Evolutionary conservation across 208 protist genomes (phyloP), one percentile per base, ranked within the genome.

Genomic region (Acanthamoeba culbertsoni): DNA sequence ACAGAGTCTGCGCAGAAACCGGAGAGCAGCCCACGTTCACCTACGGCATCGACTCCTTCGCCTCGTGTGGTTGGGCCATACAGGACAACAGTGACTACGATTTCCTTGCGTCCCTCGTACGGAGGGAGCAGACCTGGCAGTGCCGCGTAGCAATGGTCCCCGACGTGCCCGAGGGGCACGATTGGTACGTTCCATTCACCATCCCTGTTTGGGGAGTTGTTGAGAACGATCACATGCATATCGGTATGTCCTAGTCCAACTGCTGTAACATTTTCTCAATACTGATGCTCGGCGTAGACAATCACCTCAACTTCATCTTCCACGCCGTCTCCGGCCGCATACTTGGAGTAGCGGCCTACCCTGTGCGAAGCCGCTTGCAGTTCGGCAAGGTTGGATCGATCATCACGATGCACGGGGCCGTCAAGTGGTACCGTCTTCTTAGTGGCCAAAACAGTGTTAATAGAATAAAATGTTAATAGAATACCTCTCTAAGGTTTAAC

Each of bases 261-360:
- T 5, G 37, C n/a, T 35, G 4, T 28, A 46, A 55, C 40, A 26
- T 3, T 20, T 35, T n/a, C 5, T 3, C 8, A 33, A 33, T 20
- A 8, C 28, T 40, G 2, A 12, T 75, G 28, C 26, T n/a, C 28
- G 65, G 4, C 48, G 16, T 31, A 51, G 86, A 92, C 62, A 75
- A 92, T n/a, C 86, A 92, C 86, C 53, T 92, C 43, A 75, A 75
- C 86, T 92, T 92, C 59, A 42, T 92, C 62, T 92, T 92, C 31
- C 86, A 92, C 31, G 86, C 86, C 0, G 43, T 16, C 8, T 1
- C 37, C 4, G 86, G 86, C 12, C 33, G 62, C 42, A 92, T 92
- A 43, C 40, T 92, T 2, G 86, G 57, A 8, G 86, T 40, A 1
- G 33, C 86, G n/a, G 3, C 86, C 45, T 92, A 92, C 62, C 59